Conservation (phyloP, 352 stramenopile genomes). For the Globisporangium yorkense region DNA sequence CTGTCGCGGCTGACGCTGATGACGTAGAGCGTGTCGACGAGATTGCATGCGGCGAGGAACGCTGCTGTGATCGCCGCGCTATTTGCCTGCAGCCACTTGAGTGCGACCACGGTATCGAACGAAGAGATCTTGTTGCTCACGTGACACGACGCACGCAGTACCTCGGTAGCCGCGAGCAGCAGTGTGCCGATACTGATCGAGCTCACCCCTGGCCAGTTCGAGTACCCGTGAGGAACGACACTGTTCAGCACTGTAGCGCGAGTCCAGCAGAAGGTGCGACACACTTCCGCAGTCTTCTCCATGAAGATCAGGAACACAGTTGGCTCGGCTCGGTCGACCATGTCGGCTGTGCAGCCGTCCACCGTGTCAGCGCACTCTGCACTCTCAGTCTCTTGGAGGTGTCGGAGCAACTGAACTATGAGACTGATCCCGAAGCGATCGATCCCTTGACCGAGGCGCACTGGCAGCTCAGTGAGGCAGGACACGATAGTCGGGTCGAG, state of each 20-base stretch:
- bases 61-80: neutral
- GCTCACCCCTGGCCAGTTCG: neutral
- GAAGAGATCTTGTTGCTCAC: neutral
- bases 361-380: neutral
- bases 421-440: neutral
- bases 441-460: slow-evolving; percentile 4
- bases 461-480: neutral
- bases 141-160: neutral
- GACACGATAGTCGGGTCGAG: neutral
- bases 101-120: slow-evolving; percentile 1
- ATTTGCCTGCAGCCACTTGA: slow-evolving; percentile 7
- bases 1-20: neutral
- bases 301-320: slow-evolving; percentile 1
- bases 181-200: neutral
- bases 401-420: neutral
- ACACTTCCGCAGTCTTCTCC: neutral
- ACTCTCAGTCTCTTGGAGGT: neutral
- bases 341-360: neutral
- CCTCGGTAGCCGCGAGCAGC: neutral
- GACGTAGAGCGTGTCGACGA: neutral
- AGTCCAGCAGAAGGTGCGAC: neutral
- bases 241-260: too few relatives aligned
- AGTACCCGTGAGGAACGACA: too few relatives aligned
- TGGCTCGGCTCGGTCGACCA: neutral
- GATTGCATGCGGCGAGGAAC: neutral